Base-by-base conservation (phyloP, 371 early-diverging fungal species). In the Syncephalastrum racemosum region DNA sequence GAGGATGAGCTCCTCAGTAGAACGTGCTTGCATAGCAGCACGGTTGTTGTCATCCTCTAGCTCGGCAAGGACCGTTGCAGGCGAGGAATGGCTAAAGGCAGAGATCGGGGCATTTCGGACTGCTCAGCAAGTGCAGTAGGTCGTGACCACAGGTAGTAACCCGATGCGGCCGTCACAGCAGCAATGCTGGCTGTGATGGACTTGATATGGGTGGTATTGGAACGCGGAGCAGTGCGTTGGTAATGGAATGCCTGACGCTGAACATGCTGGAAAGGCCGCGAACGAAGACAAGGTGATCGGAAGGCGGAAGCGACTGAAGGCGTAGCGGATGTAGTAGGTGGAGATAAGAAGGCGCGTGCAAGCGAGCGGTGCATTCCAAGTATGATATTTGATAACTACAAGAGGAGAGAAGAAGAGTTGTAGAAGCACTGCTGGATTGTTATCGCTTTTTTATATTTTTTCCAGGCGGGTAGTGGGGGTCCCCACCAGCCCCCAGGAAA, bases 11-110 rank as follows among this genome's bases (percentile, higher is more conserved):
- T 71, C 72, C 50, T 47, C 45, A 1, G 64, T 75, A 1, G 68
- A 66, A 68, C 83, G 87, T 25, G 80, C 68, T 16, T 77, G 68
- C 24, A 84, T 60, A n/a, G 80, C 81, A 16, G 77, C 71, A 19
- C 79, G 68, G 54, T 62, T 80, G 36, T 73, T 58, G 23, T 67
- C 66, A 59, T 77, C 68, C 6, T 59, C 51, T 14, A 79, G 61
- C 50, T 75, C 66, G 39, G 63, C 55, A 5, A 66, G 20, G 3
- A 62, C 59, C 13, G 65, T 46, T 10, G 65, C 46, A 6, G 72
- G 65, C 3, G 65, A 60, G 8, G 72, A 58, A 23, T 40, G 54
- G 25, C 62, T 71, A 24, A 63, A 71, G 10, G 75, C 70, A n/a
- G 72, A 66, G 14, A 71, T 40, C 39, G 64, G 66, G 51, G 49